Conservation (phyloP, 805 yeast species). For the Sugiyamaella lignohabitans region DNA sequence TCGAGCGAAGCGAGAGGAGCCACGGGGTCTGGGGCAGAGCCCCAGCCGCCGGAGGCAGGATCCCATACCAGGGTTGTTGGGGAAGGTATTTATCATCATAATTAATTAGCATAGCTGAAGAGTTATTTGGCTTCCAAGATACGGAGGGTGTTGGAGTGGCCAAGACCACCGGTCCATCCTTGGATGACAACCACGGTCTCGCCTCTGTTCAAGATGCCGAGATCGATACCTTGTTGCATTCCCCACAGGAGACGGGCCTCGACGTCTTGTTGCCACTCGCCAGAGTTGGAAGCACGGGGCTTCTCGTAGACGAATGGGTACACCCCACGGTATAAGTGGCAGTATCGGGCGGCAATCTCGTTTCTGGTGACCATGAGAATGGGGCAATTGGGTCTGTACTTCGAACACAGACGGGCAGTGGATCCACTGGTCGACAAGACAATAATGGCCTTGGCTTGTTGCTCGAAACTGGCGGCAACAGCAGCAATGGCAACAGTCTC, state of each 20-base stretch:
- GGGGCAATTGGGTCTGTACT: conserved; percentile 97
- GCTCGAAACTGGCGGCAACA: conserved; percentile 93
- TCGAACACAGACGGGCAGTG: conserved; percentile 92
- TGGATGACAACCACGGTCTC: conserved; percentile 90
- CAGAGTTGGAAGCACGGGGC: conserved; percentile 44
- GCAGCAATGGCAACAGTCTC: conserved; percentile 98
- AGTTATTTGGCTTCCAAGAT: conserved; percentile 59
- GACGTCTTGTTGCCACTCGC: conserved; percentile 94
- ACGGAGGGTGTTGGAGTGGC: conserved; percentile 98
- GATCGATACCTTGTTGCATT: conserved; percentile 76
- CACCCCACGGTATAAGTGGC: conserved; percentile 97
- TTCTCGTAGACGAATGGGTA: conserved; percentile 86
- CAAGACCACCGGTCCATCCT: conserved; percentile 98
- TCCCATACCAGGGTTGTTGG: too few species aligned
- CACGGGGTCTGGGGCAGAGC: too few species aligned
- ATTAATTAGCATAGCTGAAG: too few species aligned
- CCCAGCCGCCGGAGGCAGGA: too few species aligned
- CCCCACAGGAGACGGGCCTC: conserved; percentile 93
- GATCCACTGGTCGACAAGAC: conserved; percentile 93
- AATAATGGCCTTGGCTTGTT: conserved; percentile 92
- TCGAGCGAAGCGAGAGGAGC: too few species aligned
- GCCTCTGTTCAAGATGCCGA: conserved; percentile 81
- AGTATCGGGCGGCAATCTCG: conserved; percentile 85
- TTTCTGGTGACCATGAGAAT: conserved; percentile 97
- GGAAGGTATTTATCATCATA: too few species aligned